These are phyloP conservation scores for Apiospora phragmitis DNA, from an alignment of 2,329 filamentous ascomycete genomes.

Conservation along the genomic window DNA sequence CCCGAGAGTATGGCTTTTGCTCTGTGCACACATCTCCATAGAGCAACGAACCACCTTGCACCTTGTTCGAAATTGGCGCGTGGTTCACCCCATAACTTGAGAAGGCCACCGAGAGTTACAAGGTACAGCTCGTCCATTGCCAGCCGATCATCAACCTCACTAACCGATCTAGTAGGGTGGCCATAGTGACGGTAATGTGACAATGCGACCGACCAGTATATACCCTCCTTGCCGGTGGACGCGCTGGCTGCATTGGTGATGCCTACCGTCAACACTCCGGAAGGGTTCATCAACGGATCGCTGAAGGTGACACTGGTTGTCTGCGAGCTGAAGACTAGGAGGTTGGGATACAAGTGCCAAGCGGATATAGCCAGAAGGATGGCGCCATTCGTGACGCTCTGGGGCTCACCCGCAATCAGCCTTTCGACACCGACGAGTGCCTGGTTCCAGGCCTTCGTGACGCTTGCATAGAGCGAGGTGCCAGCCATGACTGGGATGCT, in stretches of 20 bases:
- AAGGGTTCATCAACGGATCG: neutral
- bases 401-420: slow-evolving; percentile 23
- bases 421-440: slow-evolving; percentile 19
- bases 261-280: neutral
- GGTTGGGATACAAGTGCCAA: slow-evolving; percentile 10
- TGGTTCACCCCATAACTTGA: neutral
- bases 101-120: neutral
- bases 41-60: neutral
- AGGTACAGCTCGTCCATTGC: neutral
- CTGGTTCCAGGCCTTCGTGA: slow-evolving; percentile 24
- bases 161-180: neutral
- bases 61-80: neutral
- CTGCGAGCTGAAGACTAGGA: neutral
- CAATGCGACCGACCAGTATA: slow-evolving; percentile 5
- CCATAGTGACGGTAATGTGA: slow-evolving; percentile 7
- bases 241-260: neutral
- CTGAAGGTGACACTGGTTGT: neutral
- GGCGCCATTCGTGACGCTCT: neutral
- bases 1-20: neutral
- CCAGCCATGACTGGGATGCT: neutral
- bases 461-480: slow-evolving; percentile 13
- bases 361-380: neutral
- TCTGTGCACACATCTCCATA: neutral
- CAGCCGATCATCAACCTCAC: neutral
- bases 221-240: neutral